Evolutionary conservation across 495 filamentous ascomycete species (phyloP).

Genomic region (Tuber magnatum): DNA sequence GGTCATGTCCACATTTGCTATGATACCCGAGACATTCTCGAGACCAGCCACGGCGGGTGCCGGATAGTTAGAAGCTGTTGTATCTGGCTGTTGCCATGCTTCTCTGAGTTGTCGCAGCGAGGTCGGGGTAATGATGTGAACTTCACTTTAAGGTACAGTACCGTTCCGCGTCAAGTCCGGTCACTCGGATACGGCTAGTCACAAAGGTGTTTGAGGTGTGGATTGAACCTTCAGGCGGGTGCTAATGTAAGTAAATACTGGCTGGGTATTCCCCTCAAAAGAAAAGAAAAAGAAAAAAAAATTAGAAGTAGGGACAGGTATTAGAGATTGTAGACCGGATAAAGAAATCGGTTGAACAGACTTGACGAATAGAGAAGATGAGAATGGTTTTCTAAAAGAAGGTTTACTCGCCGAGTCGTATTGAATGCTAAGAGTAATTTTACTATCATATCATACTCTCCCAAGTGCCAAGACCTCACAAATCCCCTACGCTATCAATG

Average conservation of each 20-base stretch:
- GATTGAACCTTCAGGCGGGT: neutral
- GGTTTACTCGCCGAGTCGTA: neutral
- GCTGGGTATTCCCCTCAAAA: neutral
- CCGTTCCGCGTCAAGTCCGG: neutral
- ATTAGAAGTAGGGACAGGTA: neutral
- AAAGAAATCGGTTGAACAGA: neutral
- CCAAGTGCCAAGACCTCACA: neutral
- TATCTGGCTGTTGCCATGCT: slow-evolving; percentile 12
- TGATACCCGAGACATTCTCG: slow-evolving; percentile 63
- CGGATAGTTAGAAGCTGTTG: slow-evolving; percentile 49
- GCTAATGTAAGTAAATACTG: neutral
- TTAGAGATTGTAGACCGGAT: neutral
- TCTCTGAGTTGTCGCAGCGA: neutral
- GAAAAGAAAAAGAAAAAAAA: slow-evolving; percentile 18
- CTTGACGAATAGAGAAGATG: no score
- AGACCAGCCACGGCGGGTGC: slow-evolving; percentile 50
- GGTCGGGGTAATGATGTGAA: slow-evolving; percentile 11
- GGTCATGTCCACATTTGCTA: no score
- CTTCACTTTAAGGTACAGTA: slow-evolving; percentile 6
- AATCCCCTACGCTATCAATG: neutral
- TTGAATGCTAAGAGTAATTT: neutral
- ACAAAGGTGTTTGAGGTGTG: slow-evolving; percentile 3
- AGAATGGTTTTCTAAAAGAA: no score
- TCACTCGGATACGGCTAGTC: neutral
- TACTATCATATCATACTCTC: neutral